Base-by-base conservation (phyloP, 306 rosid species). In the Quercus rubra region DNA sequence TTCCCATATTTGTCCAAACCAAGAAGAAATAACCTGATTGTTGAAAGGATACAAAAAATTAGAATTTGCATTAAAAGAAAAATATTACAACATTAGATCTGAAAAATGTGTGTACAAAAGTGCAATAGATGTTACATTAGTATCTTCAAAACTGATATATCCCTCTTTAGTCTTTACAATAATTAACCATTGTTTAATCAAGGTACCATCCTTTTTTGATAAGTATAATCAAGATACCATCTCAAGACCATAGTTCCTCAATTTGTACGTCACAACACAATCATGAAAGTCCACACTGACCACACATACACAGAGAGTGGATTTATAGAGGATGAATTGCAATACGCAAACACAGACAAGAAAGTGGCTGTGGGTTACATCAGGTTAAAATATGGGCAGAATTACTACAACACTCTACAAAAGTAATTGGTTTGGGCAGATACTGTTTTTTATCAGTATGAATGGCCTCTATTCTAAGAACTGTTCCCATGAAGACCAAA, bases 1-100 rank as follows among this genome's bases (percentile, higher is more conserved):
- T 94, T 94, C 30, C 99, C 99, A 67, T 92, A 94, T 78, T 94
- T 94, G 19, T 92, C 97, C 87, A 94, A 87, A 35, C 99, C 99
- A 76, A 91, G 97, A 71, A 94, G 97, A 88, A 94, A 94, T 80
- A 91, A 86, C 90, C 99, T 95, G 89, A 57, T 74, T 12, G 41
- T 35, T 49, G 35, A 35, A 68, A n/a, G 72, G 12, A 68, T 68
- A 35, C 52, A 68, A 10, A 30, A 30, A 30, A 64, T 28, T 18
- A 31, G 3, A 28, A 35, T 11, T 64, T 5, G 6, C 5, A 27
- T 5, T 15, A 19, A 28, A 30, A 6, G 70, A 33, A 9, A 35
- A 67, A 67, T 67, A 33, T 9, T 4, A 35, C 25, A 67, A 2
- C 5, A 18, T 49, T 7, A 33, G 52, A 33, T 18, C 11, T 9